Evolutionary conservation across 495 filamentous ascomycete genomes (phyloP).

Genomic region (Neurospora africana): DNA sequence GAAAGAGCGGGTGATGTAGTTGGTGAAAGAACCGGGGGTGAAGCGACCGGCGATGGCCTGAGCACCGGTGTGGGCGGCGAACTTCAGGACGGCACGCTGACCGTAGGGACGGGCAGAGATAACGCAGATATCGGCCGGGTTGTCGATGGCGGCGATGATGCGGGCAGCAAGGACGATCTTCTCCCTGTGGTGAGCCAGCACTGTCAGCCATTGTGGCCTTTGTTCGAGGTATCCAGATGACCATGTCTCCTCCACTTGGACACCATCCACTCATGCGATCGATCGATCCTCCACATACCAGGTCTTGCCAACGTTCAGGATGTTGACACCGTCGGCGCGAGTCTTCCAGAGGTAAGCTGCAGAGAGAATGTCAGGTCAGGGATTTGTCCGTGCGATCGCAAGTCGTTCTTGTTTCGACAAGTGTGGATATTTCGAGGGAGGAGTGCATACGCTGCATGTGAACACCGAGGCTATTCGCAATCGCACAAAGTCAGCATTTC

Average conservation of each 20-base stretch:
- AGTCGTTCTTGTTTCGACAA: not conserved
- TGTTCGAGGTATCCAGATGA: not conserved
- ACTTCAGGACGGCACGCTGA: constrained; percentile 98
- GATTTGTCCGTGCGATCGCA: not conserved
- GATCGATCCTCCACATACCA: constrained; percentile 54
- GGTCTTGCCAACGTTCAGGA: constrained; percentile 99
- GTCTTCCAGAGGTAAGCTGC: constrained; percentile 94
- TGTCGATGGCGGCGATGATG: constrained; percentile 97
- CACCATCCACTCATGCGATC: not conserved
- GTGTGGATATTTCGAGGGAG: not conserved
- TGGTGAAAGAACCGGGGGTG: constrained; percentile 99
- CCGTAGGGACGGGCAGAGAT: constrained; percentile 99
- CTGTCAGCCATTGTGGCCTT: not conserved
- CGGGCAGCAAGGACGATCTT: constrained; percentile 97
- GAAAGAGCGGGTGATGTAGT: constrained; percentile 99
- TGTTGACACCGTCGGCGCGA: constrained; percentile 91
- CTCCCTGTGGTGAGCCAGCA: constrained; percentile 54
- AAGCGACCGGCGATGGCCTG: constrained; percentile 98
- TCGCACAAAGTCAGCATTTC: constrained; percentile 10
- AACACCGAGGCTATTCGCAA: constrained; percentile 54
- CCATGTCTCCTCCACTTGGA: not conserved
- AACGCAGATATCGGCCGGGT: constrained; percentile 97
- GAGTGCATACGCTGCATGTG: constrained; percentile 71
- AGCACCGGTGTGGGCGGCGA: constrained; percentile 93
- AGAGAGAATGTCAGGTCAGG: constrained; percentile 10